phyloP scores from a whole-genome alignment of 176 grass and related monocot species.

The Calamus simplicifolius region DNA sequence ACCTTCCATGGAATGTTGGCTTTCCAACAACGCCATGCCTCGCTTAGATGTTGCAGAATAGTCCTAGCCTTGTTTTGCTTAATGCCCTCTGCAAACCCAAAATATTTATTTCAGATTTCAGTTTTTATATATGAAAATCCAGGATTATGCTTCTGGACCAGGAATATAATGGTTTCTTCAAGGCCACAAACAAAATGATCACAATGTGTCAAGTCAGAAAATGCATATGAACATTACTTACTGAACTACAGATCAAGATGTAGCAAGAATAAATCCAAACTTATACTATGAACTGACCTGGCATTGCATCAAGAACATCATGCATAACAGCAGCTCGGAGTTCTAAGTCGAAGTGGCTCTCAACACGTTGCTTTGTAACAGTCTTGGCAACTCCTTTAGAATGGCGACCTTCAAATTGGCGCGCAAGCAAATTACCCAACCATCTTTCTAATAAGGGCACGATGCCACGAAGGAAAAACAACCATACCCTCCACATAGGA shows the following conservation, averaged over 20 bases:
- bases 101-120: not conserved
- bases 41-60: conserved; percentile 95
- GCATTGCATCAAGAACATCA: conserved; percentile 99
- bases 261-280: too few species aligned
- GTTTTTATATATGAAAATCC: too few species aligned
- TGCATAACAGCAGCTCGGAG: conserved; percentile 98
- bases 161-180: too few species aligned
- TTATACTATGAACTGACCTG: conserved; percentile 12
- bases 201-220: too few species aligned
- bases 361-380: conserved; percentile 96
- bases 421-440: conserved; percentile 86
- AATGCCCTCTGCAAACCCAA: conserved; percentile 64
- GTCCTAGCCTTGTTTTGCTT: conserved; percentile 97
- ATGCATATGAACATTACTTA: too few species aligned
- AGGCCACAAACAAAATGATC: too few species aligned
- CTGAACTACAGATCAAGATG: too few species aligned
- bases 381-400: conserved; percentile 98
- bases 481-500: conserved; percentile 96
- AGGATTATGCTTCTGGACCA: too few species aligned
- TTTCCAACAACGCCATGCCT: conserved; percentile 99
- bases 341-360: conserved; percentile 95
- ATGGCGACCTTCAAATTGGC: conserved; percentile 95
- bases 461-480: conserved; percentile 95
- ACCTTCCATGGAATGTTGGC: conserved; percentile 99
- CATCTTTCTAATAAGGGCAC: conserved; percentile 90